These are phyloP conservation scores for Samsoniella hepiali DNA, from an alignment of 2,329 filamentous ascomycete genomes.

Conservation along the genomic window DNA sequence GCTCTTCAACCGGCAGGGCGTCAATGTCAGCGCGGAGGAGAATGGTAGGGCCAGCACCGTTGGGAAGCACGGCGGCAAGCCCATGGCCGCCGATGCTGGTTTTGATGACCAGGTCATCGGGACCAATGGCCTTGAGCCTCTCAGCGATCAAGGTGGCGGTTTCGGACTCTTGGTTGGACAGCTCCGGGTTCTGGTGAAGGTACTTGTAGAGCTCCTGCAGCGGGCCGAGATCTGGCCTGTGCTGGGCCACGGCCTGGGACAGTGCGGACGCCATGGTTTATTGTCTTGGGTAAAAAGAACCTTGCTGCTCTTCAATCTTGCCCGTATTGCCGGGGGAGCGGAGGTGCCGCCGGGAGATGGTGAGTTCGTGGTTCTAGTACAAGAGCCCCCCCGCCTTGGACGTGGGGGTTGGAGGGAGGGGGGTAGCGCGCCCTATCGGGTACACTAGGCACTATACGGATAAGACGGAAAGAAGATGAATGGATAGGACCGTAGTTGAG, in stretches of 20 bases:
- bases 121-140: constrained; percentile 32
- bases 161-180: constrained; percentile 53
- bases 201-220: constrained; percentile 48
- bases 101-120: constrained; percentile 37
- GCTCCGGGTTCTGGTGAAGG: constrained; percentile 57
- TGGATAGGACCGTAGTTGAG: not conserved
- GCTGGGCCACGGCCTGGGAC: constrained; percentile 6
- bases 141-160: constrained; percentile 47
- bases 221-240: constrained; percentile 12
- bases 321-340: no score
- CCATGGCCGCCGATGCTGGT: constrained; percentile 55
- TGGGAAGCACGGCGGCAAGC: constrained; percentile 52
- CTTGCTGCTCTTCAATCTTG: not conserved
- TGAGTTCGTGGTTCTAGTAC: not conserved
- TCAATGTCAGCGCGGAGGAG: constrained; percentile 62
- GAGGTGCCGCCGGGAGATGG: not conserved
- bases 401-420: constrained; percentile 4
- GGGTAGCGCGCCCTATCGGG: constrained; percentile 2
- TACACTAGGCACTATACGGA: not conserved
- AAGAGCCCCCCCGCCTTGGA: not conserved
- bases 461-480: not conserved
- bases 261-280: constrained; percentile 9
- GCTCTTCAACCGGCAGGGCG: constrained; percentile 55
- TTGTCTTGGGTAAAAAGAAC: not conserved
- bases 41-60: constrained; percentile 53